Evolutionary conservation across 2,329 filamentous ascomycete species (phyloP).

Genomic region (Beauveria asiatica): DNA sequence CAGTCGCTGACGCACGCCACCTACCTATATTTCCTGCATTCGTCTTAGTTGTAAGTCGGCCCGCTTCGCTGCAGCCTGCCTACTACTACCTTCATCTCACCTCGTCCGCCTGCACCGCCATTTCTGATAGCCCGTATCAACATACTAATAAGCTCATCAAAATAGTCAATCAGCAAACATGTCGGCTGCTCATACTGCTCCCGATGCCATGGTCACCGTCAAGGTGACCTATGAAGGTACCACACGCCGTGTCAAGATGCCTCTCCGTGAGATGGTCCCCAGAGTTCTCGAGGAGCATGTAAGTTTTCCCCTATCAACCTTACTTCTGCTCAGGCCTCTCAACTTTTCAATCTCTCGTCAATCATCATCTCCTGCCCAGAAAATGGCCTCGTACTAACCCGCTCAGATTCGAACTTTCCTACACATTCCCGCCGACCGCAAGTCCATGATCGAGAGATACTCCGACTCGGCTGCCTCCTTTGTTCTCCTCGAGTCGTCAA

Average conservation of each 20-base stretch:
- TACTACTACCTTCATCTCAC: background rate
- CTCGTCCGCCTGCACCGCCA: background rate
- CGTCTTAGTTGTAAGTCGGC: constrained; percentile 7
- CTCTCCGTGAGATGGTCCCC: constrained; percentile 73
- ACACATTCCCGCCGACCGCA: constrained; percentile 23
- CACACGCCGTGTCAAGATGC: constrained; percentile 80
- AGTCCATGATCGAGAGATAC: constrained; percentile 74
- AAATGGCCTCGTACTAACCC: background rate
- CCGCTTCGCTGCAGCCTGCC: constrained; percentile 1
- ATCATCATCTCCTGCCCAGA: background rate
- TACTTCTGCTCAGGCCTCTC: background rate
- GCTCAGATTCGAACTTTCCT: constrained; percentile 28
- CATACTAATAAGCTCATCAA: background rate
- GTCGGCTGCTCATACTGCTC: constrained; percentile 10
- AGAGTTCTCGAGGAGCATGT: constrained; percentile 75
- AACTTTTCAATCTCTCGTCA: background rate
- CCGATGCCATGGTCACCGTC: constrained; percentile 55
- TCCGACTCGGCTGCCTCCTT: constrained; percentile 84
- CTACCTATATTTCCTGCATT: background rate
- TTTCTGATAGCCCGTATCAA: background rate
- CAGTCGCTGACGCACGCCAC: constrained; percentile 6
- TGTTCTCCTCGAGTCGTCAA: constrained; percentile 68
- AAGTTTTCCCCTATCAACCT: constrained; percentile 31
- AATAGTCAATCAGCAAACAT: background rate
- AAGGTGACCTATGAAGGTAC: constrained; percentile 73